Conservation (phyloP, 352 stramenopile species). For the Phytophthora uliginosa region DNA sequence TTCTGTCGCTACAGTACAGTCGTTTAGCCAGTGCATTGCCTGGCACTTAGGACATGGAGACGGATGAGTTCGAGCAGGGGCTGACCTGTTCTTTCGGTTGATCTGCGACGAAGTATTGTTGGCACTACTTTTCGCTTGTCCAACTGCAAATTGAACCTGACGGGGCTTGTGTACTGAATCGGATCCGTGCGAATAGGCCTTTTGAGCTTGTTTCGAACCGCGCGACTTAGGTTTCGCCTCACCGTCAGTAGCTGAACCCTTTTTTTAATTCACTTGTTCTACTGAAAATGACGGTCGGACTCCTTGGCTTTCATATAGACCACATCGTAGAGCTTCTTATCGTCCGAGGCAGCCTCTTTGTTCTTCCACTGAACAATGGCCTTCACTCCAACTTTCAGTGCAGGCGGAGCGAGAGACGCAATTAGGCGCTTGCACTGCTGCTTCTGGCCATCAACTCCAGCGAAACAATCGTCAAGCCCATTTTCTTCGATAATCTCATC, state of each 20-base stretch:
- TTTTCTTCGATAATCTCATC: not conserved
- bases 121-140: not conserved
- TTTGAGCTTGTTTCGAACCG: too few relatives aligned
- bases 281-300: not conserved
- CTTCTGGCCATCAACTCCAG: not conserved
- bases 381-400: not conserved
- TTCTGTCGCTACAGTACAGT: not conserved
- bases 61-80: too few relatives aligned
- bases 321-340: not conserved
- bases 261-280: not conserved
- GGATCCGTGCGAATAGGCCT: too few relatives aligned
- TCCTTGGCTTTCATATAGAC: not conserved
- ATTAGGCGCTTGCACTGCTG: not conserved
- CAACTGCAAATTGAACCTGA: not conserved
- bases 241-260: too few relatives aligned
- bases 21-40: not conserved
- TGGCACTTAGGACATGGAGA: not conserved
- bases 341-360: not conserved
- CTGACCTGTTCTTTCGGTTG: not conserved
- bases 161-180: too few relatives aligned
- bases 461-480: not conserved
- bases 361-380: not conserved
- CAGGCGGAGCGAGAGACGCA: not conserved
- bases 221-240: too few relatives aligned
- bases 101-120: not conserved